A percentile compares a stretch with the other conserved stretches of the same genome.
Conservation (phyloP, 352 stramenopile species). For the Phytophthora vignae region DNA sequence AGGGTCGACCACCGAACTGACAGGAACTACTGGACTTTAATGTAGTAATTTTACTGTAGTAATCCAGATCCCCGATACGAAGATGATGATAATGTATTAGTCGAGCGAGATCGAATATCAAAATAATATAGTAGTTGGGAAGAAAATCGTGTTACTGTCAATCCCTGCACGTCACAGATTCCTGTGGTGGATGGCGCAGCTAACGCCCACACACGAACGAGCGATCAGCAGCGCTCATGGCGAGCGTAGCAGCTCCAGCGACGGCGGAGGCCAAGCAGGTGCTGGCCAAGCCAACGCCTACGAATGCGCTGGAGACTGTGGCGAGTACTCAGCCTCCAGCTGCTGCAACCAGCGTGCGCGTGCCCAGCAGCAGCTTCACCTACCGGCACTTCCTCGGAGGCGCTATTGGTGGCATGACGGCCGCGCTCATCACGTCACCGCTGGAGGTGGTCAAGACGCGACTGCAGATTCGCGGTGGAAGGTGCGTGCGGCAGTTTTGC, state of each 20-base stretch:
- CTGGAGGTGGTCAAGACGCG: conserved; percentile 89
- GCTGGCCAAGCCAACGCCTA: not conserved
- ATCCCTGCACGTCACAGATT: conserved; percentile 44
- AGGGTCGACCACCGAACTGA: too few species aligned
- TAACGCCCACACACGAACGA: conserved; percentile 25
- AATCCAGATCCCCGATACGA: too few species aligned
- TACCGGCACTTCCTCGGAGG: conserved; percentile 80
- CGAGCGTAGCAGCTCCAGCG: conserved; percentile 1
- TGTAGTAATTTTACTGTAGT: too few species aligned
- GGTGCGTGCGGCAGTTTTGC: conserved; percentile 35
- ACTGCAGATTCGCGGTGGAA: conserved; percentile 75
- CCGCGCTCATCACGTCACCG: conserved; percentile 84
- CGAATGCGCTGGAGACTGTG: not conserved
- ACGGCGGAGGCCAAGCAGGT: not conserved
- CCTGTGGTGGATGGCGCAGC: conserved; percentile 38
- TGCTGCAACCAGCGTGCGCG: conserved; percentile 42
- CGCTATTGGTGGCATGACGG: conserved; percentile 83
- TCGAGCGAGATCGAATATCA: too few species aligned
- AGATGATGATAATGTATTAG: too few species aligned
- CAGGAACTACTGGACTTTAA: too few species aligned
- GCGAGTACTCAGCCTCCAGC: conserved; percentile 19
- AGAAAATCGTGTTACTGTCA: too few species aligned
- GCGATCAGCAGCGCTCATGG: conserved; percentile 20
- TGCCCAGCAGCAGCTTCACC: conserved; percentile 40
- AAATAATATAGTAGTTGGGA: too few species aligned